A percentile compares a stretch with the other conserved stretches of the same genome.
phyloP scores from a whole-genome alignment of 2,329 filamentous ascomycete species.

The Ophiostoma sp. region DNA sequence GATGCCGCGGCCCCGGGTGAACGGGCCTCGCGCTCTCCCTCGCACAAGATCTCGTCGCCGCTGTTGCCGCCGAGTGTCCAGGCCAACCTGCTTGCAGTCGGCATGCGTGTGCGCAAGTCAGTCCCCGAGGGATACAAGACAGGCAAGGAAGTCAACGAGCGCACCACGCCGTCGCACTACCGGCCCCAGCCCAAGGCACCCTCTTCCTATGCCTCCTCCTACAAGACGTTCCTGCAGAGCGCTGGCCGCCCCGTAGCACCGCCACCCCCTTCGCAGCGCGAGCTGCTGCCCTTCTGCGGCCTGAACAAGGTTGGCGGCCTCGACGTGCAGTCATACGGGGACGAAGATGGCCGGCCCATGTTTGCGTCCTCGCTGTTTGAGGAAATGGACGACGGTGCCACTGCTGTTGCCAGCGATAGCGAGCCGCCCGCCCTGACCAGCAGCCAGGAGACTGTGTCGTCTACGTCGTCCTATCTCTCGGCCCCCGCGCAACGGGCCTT shows the following conservation, averaged over 20 bases:
- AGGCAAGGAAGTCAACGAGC: constrained; percentile 39
- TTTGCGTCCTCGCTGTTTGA: constrained; percentile 21
- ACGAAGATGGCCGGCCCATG: constrained; percentile 29
- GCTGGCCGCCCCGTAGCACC: constrained; percentile 4
- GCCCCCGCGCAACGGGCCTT: not conserved
- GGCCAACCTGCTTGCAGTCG: constrained; percentile 79
- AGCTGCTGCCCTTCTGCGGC: constrained; percentile 75
- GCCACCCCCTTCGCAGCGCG: constrained; percentile 38
- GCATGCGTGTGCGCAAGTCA: constrained; percentile 90
- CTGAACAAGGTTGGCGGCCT: constrained; percentile 69
- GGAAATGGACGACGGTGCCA: constrained; percentile 27
- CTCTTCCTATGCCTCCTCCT: not conserved
- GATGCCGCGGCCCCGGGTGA: constrained; percentile 19
- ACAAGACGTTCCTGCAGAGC: constrained; percentile 1
- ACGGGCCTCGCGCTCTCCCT: constrained; percentile 21
- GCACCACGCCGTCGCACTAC: constrained; percentile 4
- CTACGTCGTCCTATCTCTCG: constrained; percentile 27
- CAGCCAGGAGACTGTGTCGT: constrained; percentile 50
- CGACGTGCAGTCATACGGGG: constrained; percentile 57
- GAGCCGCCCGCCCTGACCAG: constrained; percentile 43
- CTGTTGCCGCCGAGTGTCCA: constrained; percentile 62
- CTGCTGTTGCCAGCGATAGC: constrained; percentile 31
- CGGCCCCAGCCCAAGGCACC: constrained; percentile 2
- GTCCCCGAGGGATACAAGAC: constrained; percentile 94
- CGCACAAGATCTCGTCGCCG: constrained; percentile 36